Evolutionary conservation across 352 stramenopile genomes (phyloP), one percentile per base, ranked within the genome.

Genomic region (Phytophthora lateralis): DNA sequence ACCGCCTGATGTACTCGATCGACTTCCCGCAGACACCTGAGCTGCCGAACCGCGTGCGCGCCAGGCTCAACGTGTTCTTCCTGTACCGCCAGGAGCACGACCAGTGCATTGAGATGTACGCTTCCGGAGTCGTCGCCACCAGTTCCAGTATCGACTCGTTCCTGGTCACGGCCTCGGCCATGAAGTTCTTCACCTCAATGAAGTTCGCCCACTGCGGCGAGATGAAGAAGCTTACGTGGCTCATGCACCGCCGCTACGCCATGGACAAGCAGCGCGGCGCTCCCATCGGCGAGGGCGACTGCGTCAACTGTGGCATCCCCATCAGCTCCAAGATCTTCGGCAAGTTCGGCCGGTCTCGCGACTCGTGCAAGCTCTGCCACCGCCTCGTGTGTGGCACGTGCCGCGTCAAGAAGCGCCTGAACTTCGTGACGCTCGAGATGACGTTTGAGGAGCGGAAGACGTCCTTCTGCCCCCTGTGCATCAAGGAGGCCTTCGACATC

Each of bases 171-270:
- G 38, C 53, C 0, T 71, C 66, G 17, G 61, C 70, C 3, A 71
- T 71, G 65, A 75, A 73, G 45, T 69, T 77, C 26, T 72, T 72
- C 34, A 74, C 69, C 48, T 55, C 39, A 3, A 50, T 65, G 12
- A 71, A 67, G 43, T 75, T 67, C 32, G 70, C 58, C 0, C 61
- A 78, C 32, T 75, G 66, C 44, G 70, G 65, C 17, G 61, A 78
- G 48, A 75, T 78, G 70, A 73, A 74, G 48, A 78, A 78, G 45
- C 60, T 78, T 34, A 63, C 70, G 49, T 78, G 70, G 70, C 60
- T 78, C 48, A 74, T 78, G 57, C 63, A 75, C 43, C 52, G 64
- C 18, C 55, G 54, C 8, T 69, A 66, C 47, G 51, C 50, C 0
- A 26, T 55, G 35, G 55, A 74, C 53, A 75, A 75, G 55, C 57